Base-by-base conservation (phyloP, 495 filamentous ascomycete genomes). In the Penicillium paxilli region DNA sequence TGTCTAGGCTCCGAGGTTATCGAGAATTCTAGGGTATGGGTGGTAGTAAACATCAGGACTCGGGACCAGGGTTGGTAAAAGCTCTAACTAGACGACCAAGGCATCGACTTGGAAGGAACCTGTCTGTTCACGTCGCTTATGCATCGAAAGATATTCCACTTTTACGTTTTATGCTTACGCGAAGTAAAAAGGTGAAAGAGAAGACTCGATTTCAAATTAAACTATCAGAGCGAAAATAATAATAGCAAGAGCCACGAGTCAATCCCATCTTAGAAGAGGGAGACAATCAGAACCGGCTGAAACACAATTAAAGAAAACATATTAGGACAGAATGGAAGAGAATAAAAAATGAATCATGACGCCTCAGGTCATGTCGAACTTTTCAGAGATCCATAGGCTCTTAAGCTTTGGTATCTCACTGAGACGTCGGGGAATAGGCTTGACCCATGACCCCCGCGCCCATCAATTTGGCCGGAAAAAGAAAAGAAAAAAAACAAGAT, bases 241-340 rank as follows among this genome's bases (percentile, higher is more conserved):
- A 54, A 58, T 44, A 63, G 49, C 55, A 61, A 54, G 58, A 66
- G 77, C 78, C 78, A 81, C 78, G 78, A 81, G 78, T 81, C 76
- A 74, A 80, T 80, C 76, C 74, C 62, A 35, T 28, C 16, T 45
- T 24, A 26, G 33, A 55, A 40, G 38, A 17, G 65, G 76, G 77
- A 80, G 78, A 81, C 78, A 57, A 67, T 80, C 79, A 80, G 79
- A 80, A 80, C 75, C 75, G 76, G 74, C 78, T 64, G 57, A 64
- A 59, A 56, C 5, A 22, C 58, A 52, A 48, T 51, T 44, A 58
- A 49, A 54, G 28, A 58, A 50, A 45, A 60, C 49, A 65, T 53
- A 46, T 42, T 52, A 58, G 53, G 55, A 54, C 25, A 59, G 54
- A 49, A 38, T 41, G 58, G 58, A 52, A 58, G 44, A 20, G 44